Evolutionary conservation across 257 asterid genomes (phyloP), one percentile per base, ranked within the genome.

Genomic region (Verbascum thapsus): DNA sequence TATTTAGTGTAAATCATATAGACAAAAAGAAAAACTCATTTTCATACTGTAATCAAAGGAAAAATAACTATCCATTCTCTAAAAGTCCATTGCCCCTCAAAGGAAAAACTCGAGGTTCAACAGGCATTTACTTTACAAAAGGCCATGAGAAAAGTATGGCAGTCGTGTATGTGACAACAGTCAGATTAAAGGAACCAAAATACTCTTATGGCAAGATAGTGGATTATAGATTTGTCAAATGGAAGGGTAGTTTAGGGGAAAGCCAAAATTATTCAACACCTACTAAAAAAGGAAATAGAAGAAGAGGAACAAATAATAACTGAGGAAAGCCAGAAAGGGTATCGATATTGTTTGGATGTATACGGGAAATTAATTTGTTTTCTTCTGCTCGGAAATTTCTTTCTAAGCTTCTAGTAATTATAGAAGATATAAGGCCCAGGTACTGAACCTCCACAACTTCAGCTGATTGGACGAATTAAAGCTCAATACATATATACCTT

Each of bases 401-500:
- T 7, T 37, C 39, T 15, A 48, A 32, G 51, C 68, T 60, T 18
- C 35, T 38, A 50, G 35, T 44, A 18, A 2, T 44, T 34, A 23
- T 22, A 66, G 38, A 61, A 15, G 48, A 53, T 11, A 39, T 37
- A 53, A 17, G 52, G 49, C 3, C 58, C 26, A 3, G 30, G 52
- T 16, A 47, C 32, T 40, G 50, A 60, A 34, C 15, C 56, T 34
- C 55, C 17, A 61, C 55, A 15, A 49, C 47, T 58, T 44, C 39
- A 49, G 22, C 56, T 17, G 30, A 60, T 43, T 47, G 48, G 18
- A 40, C 47, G 13, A 17, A 51, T 13, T 4, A 47, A 61, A 53
- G 68, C 66, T 34, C n/a, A 49, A 49, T 43, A 61, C 23, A 63
- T 48, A 26, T 64, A 72, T 55, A 88, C 98, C 98, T 88, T 86